A percentile compares a stretch with the other conserved stretches of the same genome.
Evolutionary conservation across 768 basidiomycete species (phyloP).

Genomic region (Brasilioporus rufonigricans): DNA sequence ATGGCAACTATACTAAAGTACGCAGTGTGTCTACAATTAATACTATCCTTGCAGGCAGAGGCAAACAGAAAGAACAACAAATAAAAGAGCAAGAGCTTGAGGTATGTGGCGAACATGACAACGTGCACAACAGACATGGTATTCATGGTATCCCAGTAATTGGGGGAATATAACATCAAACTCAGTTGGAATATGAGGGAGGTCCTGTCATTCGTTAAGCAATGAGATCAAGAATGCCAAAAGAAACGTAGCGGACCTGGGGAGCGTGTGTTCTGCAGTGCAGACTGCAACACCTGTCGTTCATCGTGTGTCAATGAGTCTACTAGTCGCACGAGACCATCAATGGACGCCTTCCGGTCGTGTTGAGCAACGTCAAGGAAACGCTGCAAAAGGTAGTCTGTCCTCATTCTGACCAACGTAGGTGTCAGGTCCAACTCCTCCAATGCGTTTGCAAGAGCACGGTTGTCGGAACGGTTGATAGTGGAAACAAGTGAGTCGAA

Average conservation of each 20-base stretch:
- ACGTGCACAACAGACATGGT: neutral
- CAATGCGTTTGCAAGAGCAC: constrained; percentile 58
- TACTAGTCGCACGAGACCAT: constrained; percentile 70
- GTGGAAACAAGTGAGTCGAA: constrained; percentile 60
- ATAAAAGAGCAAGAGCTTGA: neutral
- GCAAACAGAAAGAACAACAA: constrained; percentile 6
- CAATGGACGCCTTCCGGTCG: constrained; percentile 74
- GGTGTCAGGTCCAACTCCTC: constrained; percentile 69
- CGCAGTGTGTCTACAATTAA: constrained; percentile 20
- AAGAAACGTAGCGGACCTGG: constrained; percentile 47
- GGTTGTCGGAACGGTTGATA: constrained; percentile 51
- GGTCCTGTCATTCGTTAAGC: constrained; percentile 32
- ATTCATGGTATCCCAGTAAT: constrained; percentile 8
- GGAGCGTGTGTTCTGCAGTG: constrained; percentile 59
- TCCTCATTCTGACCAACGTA: constrained; percentile 61
- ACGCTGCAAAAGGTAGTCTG: constrained; percentile 64
- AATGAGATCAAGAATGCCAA: neutral
- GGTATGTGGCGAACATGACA: neutral
- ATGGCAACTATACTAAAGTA: constrained; percentile 16
- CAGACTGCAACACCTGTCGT: constrained; percentile 53
- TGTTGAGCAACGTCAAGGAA: constrained; percentile 68
- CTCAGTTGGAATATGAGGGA: constrained; percentile 38
- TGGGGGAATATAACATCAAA: neutral
- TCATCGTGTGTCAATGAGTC: constrained; percentile 75
- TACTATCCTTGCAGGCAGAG: constrained; percentile 3